phyloP scores from a whole-genome alignment of 2,329 filamentous ascomycete species.

The Colletotrichum liaoningense region DNA sequence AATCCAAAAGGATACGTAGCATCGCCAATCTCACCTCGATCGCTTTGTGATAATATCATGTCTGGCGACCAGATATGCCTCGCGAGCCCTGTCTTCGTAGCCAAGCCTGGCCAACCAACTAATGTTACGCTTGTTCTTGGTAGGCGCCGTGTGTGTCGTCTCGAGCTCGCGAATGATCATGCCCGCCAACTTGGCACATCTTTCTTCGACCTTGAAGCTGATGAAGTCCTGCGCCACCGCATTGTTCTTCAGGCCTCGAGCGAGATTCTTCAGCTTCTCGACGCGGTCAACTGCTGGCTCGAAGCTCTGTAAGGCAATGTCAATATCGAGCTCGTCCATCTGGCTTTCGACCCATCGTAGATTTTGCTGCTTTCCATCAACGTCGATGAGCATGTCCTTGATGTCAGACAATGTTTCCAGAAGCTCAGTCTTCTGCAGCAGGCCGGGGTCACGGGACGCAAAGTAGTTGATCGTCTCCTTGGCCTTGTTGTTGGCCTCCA shows the following conservation, averaged over 20 bases:
- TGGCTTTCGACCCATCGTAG: constrained; percentile 95
- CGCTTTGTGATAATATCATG: constrained; percentile 83
- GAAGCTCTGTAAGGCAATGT: constrained; percentile 90
- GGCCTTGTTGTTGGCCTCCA: constrained; percentile 86
- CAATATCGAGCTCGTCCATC: constrained; percentile 95
- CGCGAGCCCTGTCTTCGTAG: constrained; percentile 89
- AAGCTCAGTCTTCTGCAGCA: constrained; percentile 83
- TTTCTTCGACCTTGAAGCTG: constrained; percentile 88
- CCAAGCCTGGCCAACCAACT: constrained; percentile 87
- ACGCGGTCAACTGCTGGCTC: constrained; percentile 86
- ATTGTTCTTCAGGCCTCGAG: constrained; percentile 86
- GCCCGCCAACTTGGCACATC: constrained; percentile 80
- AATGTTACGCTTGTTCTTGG: constrained; percentile 83
- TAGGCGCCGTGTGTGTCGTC: constrained; percentile 80
- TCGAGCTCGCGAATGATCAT: constrained; percentile 83
- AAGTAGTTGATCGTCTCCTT: constrained; percentile 90
- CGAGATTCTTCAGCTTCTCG: constrained; percentile 85
- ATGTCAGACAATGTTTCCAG: constrained; percentile 82
- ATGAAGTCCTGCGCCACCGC: constrained; percentile 91
- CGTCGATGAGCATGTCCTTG: constrained; percentile 92
- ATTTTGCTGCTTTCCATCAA: constrained; percentile 96
- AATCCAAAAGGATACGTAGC: not conserved
- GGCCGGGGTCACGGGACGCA: constrained; percentile 79
- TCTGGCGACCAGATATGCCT: constrained; percentile 85
- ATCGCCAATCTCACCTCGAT: constrained; percentile 72